Evolutionary conservation across 768 basidiomycete genomes (phyloP).

Genomic region (Leccinellum rugosiceps): DNA sequence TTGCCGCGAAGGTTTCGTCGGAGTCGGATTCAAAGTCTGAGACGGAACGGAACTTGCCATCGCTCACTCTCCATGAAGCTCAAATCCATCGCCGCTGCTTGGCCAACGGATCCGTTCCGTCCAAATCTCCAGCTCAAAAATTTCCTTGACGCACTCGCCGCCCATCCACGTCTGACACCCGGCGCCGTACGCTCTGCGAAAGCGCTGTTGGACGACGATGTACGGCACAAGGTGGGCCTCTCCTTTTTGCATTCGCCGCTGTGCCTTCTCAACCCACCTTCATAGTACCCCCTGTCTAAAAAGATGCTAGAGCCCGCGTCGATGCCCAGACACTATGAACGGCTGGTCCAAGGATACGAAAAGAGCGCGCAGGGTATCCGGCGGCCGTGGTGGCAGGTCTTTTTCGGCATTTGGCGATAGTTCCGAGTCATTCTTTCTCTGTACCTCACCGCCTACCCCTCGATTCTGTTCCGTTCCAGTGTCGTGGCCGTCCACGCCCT

Average conservation of each 20-base stretch:
- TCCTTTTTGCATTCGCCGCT: no score
- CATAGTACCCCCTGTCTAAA: conserved; percentile 63
- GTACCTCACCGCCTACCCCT: not conserved
- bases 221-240: conserved; percentile 51
- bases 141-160: conserved; percentile 60
- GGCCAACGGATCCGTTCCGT: conserved; percentile 73
- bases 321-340: conserved; percentile 68
- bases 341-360: conserved; percentile 69
- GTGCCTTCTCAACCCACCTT: conserved; percentile 9
- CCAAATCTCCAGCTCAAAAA: conserved; percentile 70
- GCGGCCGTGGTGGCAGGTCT: conserved; percentile 81
- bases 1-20: conserved; percentile 21
- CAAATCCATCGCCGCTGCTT: conserved; percentile 52
- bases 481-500: not conserved
- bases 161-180: conserved; percentile 65
- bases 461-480: not conserved
- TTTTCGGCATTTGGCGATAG: conserved; percentile 65
- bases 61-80: conserved; percentile 41
- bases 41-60: conserved; percentile 14
- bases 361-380: conserved; percentile 75
- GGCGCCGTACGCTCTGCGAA: conserved; percentile 58
- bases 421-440: not conserved
- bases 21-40: conserved; percentile 18
- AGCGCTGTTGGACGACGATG: conserved; percentile 51
- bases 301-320: conserved; percentile 67